Base-by-base conservation (phyloP, 257 asterid species). In the Solanum corneliomulleri region DNA sequence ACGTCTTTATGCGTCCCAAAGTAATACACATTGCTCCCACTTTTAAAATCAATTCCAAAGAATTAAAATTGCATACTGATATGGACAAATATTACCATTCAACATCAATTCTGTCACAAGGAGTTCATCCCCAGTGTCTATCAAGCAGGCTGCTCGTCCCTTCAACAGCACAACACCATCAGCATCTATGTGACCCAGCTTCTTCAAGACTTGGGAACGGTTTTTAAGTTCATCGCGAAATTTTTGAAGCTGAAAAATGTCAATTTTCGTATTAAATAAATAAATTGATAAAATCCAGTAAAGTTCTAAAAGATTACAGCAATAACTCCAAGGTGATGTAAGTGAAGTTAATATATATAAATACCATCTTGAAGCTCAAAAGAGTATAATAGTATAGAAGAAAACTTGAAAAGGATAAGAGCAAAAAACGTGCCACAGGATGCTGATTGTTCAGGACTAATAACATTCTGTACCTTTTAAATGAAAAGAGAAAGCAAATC, bases 71-170 rank as follows among this genome's bases (percentile, higher is more conserved):
- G 42, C 64, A 45, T 44, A 11, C 69, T 42, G 20, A 29, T 42
- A 29, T 20, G 87, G 66, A 76, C 58, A 33, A 72, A 44, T 85
- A 89, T 89, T 72, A 95, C 98, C 98, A 87, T 96, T 96, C 91
- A 96, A 96, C 99, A 97, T 97, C 92, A 97, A 91, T 88, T 97
- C 99, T 15, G 99, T 97, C 82, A 95, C 99, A 75, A 97, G 98
- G 86, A 97, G 98, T 90, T 97, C 99, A 86, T 97, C 99, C 88
- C 99, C 99, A 62, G 99, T 97, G 90, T 97, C 99, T 89, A 97
- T 95, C 88, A 96, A 92, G 94, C 99, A 97, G 91, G 99, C 99
- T 69, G 99, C 99, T 39, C 99, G 93, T 78, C 99, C 99, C 89
- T 97, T 97, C 94, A 96, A 90, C 90, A 93, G 98, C 84, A 96